Percentiles rank a stretch among this genome's conserved stretches.
Evolutionary conservation across 2,329 filamentous ascomycete genomes (phyloP).

Genomic region (Trematosphaeria pertusa): DNA sequence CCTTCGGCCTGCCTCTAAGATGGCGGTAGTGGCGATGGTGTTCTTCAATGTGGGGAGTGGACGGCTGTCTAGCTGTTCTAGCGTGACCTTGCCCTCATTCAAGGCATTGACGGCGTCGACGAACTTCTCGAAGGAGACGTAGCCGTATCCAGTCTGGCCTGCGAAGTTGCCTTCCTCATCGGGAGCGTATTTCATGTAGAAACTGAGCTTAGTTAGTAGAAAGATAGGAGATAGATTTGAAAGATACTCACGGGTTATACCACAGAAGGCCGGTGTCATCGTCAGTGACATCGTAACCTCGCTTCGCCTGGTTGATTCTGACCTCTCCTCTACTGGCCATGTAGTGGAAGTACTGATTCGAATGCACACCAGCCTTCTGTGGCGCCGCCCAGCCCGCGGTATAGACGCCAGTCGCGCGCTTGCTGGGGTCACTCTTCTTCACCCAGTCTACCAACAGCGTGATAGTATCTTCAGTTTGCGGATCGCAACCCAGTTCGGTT

Average conservation of each 20-base stretch:
- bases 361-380: constrained; percentile 91
- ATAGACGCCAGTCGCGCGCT: constrained; percentile 85
- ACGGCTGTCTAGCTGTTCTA: constrained; percentile 79
- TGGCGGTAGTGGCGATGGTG: constrained; percentile 89
- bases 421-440: constrained; percentile 71
- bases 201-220: constrained; percentile 52
- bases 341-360: constrained; percentile 97
- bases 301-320: constrained; percentile 89
- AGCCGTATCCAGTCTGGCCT: constrained; percentile 90
- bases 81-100: constrained; percentile 74
- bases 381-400: constrained; percentile 95
- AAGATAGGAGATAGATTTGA: background rate
- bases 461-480: constrained; percentile 90
- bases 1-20: constrained; percentile 83
- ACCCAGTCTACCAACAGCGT: constrained; percentile 89
- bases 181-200: constrained; percentile 93
- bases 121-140: constrained; percentile 95
- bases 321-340: constrained; percentile 85
- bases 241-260: constrained; percentile 76
- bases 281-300: constrained; percentile 93
- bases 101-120: constrained; percentile 83
- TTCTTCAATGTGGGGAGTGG: constrained; percentile 86
- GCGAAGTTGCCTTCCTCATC: constrained; percentile 95
- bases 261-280: constrained; percentile 76
- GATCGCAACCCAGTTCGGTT: constrained; percentile 76